These are phyloP conservation scores for Malus fusca DNA, from an alignment of 306 rosid genomes.

Conservation along the genomic window DNA sequence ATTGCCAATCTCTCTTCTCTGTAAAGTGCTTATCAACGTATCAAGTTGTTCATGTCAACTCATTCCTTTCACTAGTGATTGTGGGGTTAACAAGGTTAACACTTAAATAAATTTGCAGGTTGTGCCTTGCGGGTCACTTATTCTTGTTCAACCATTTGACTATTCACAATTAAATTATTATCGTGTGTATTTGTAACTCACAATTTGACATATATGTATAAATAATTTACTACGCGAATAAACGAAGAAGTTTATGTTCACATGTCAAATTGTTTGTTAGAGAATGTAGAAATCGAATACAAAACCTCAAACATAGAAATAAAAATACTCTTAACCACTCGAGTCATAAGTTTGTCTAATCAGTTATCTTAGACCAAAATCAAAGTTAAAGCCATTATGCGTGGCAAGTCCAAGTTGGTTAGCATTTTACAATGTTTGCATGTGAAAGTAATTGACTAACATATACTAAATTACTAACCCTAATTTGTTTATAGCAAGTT, in stretches of 20 bases:
- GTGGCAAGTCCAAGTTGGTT: not conserved
- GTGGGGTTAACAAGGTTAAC: not conserved
- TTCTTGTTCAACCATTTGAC: not conserved
- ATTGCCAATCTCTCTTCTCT: not conserved
- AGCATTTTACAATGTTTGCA: not conserved
- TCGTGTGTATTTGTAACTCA: too few species aligned
- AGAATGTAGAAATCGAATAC: too few species aligned
- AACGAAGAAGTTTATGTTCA: too few species aligned
- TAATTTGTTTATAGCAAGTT: too few species aligned
- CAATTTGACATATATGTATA: too few species aligned
- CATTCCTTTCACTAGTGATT: not conserved
- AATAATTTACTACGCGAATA: too few species aligned
- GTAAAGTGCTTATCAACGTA: not conserved
- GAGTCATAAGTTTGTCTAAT: not conserved
- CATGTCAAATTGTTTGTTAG: too few species aligned
- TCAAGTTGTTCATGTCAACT: constrained; percentile 3
- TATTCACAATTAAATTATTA: too few species aligned
- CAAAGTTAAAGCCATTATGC: not conserved
- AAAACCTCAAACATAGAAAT: not conserved
- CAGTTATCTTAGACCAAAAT: not conserved
- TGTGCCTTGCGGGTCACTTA: not conserved
- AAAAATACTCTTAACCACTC: not conserved
- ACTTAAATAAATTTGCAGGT: not conserved
- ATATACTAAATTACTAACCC: too few species aligned
- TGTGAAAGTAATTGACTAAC: not conserved